A percentile compares a stretch with the other conserved stretches of the same genome.
These are phyloP conservation scores for Ceratocystis ficicola DNA, from an alignment of 2,329 filamentous ascomycete species.

Conservation along the genomic window DNA sequence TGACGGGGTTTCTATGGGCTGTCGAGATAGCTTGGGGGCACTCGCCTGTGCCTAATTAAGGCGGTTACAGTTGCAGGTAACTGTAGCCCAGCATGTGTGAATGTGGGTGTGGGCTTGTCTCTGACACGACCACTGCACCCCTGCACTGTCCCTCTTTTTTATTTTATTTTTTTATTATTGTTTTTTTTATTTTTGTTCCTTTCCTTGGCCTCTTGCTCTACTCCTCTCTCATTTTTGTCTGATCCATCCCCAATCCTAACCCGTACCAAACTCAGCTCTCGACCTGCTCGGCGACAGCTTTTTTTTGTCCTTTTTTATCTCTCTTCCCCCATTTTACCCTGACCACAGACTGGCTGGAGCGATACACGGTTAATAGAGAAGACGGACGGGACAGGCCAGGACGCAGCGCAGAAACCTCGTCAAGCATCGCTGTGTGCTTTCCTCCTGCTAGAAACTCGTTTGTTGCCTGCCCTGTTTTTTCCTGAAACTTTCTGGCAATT, in stretches of 20 bases:
- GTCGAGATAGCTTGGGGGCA: too few relatives aligned
- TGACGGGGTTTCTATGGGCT: too few relatives aligned
- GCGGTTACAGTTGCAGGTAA: conserved; percentile 3
- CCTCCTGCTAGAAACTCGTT: neutral
- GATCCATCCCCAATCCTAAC: conserved; percentile 5
- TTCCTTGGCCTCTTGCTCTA: neutral
- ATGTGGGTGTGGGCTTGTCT: conserved; percentile 7
- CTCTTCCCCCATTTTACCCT: neutral
- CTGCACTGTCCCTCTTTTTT: neutral
- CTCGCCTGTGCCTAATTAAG: neutral
- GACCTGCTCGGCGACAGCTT: neutral
- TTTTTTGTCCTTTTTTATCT: neutral
- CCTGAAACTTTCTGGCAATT: neutral
- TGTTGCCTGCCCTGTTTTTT: too few relatives aligned
- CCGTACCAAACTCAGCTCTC: conserved; percentile 7
- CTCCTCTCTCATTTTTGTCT: neutral
- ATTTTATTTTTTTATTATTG: neutral
- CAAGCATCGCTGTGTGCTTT: neutral
- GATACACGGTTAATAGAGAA: neutral
- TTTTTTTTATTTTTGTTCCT: neutral
- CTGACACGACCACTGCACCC: neutral
- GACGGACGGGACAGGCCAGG: too few relatives aligned
- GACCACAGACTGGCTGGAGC: neutral
- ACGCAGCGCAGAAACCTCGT: neutral
- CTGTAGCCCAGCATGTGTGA: neutral